Conservation (phyloP, 768 basidiomycete genomes). For the Tulasnella sp. region DNA sequence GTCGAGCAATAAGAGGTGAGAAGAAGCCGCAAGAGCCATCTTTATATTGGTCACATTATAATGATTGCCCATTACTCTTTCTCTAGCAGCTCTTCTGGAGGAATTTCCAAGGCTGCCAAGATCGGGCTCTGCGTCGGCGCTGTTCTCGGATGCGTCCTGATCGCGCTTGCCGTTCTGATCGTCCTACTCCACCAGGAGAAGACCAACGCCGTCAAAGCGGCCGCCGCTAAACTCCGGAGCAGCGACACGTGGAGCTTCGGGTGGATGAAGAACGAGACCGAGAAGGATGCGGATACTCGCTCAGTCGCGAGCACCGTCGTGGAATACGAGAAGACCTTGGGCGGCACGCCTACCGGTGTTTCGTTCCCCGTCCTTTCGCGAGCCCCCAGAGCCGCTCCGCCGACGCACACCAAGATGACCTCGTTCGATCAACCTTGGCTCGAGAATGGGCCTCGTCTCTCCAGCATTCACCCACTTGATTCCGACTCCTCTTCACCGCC, state of each 20-base stretch:
- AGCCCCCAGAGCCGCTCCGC: too few relatives aligned
- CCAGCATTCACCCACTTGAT: too few relatives aligned
- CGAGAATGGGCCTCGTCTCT: too few relatives aligned
- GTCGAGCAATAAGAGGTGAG: neutral
- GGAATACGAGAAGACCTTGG: neutral
- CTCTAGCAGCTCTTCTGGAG: neutral
- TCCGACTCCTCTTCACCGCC: too few relatives aligned
- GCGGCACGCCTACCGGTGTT: neutral
- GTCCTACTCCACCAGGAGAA: neutral
- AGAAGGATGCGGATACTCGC: neutral
- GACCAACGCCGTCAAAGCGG: neutral
- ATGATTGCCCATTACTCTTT: too few relatives aligned
- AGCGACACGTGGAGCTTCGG: neutral
- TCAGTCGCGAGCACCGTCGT: neutral
- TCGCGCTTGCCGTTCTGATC: neutral
- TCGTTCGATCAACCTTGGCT: too few relatives aligned
- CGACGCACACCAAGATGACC: too few relatives aligned
- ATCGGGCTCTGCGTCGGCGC: constrained; percentile 1
- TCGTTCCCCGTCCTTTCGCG: too few relatives aligned
- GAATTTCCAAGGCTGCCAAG: neutral
- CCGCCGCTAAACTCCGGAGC: neutral
- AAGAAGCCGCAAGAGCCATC: neutral
- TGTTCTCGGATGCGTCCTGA: neutral
- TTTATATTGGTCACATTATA: neutral
- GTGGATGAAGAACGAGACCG: neutral